Base-by-base conservation (phyloP, 805 yeast genomes). In the Wickerhamomyces bisporus region DNA sequence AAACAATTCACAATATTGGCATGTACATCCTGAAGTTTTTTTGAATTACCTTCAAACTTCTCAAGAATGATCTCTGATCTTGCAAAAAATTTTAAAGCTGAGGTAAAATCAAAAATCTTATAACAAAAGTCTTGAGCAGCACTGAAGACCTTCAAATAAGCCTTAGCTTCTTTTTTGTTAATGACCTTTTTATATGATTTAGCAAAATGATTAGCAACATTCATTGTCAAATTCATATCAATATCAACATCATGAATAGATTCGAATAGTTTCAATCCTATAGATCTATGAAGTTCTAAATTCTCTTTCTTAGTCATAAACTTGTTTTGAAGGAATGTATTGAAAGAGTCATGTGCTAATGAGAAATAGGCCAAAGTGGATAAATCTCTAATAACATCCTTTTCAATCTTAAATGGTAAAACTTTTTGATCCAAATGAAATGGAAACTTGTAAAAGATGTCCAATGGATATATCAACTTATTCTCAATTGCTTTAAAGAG, bases 381-480 rank as follows among this genome's bases (percentile, higher is more conserved):
- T 18, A 73, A 44, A 7, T 58, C 60, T 47, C 61, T 55, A 6
- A 68, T 53, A 19, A 57, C 55, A 2, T 52, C 35, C 5, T 61
- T 60, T 7, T 50, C 49, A 8, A 55, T 42, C 5, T 43, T 47
- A 14, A 57, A 42, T 8, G 58, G 50, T 13, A 52, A 38, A 9
- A 57, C 51, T 4, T 63, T 50, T 6, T 19, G 13, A 2, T 24
- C 15, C 19, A 66, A 44, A 44, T 66, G 67, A 39, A 71, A 68
- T 8, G 79, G 78, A 17, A 71, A 53, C 44, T 73, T 74, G 48
- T 71, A 71, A 42, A 64, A 65, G 2, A 68, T 53, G 19, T 68
- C 63, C 12, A 62, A 50, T 1, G 77, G 73, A 2, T 47, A 43
- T 6, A 74, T 48, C 3, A 71, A 29, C 13, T 55, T 50, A 11